Base-by-base conservation (phyloP, 2,329 filamentous ascomycete genomes). In the Aspergillus fumigatiaffinis region DNA sequence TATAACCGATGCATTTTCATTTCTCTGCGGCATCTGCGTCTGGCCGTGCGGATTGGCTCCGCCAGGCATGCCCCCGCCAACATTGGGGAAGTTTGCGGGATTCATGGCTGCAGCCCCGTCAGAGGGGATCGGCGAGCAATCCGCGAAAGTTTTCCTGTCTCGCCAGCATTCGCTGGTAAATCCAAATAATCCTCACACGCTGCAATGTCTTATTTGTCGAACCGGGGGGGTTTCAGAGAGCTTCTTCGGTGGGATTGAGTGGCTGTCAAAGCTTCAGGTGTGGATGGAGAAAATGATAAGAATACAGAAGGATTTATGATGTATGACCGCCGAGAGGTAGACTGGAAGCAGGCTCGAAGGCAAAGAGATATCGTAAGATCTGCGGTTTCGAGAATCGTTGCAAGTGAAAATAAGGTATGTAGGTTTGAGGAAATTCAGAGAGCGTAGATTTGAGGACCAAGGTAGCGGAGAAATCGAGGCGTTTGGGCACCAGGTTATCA, bases 71-170 rank as follows among this genome's bases (percentile, higher is more conserved):
- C 59, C 68, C 61, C 65, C 72, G 63, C 69, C 72, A 61, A 68
- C 65, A 61, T 74, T 75, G 61, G 69, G 54, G 55, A 75, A 76
- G 60, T 69, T 70, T 64, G 68, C 71, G 62, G 74, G 70, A 75
- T 77, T 77, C 75, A 77, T 77, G 62, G 68, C 69, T 66, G 69
- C 66, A 70, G 65, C 69, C 72, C 72, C 68, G 66, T 69, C 60
- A 71, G 69, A 66, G 72, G 71, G 72, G 72, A 69, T 67, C 65
- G 66, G 65, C 63, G 62, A 72, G 61, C 57, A 68, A 69, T 70
- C 69, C 70, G 68, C 66, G 65, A 64, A 64, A 65, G 60, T 54
- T 52, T 55, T 61, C 53, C 46, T 57, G 67, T 60, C 61, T 60
- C 60, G 64, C 69, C 71, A 71, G 71, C 72, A 75, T 76, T 73